Evolutionary conservation across 257 asterid genomes (phyloP).

Genomic region (Fraxinus quadrangulata): DNA sequence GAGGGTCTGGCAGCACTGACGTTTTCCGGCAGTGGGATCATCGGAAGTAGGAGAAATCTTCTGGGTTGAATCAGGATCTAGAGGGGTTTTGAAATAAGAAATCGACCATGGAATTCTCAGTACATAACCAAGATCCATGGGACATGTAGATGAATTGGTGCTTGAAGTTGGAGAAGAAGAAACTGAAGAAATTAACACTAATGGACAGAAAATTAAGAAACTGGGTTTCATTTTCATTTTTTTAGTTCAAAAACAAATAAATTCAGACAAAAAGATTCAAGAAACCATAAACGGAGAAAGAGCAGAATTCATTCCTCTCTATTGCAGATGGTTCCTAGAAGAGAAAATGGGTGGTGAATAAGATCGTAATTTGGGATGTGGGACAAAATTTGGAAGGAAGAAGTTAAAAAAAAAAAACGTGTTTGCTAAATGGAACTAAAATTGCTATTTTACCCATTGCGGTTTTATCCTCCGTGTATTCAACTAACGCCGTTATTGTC

Average conservation of each 20-base stretch:
- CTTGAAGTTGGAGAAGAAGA: slow-evolving; percentile 2
- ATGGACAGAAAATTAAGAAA: slow-evolving; percentile 36
- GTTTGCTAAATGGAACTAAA: too few relatives aligned
- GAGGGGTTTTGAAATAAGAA: slow-evolving; percentile 48
- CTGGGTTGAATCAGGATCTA: slow-evolving; percentile 23
- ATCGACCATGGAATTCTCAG: slow-evolving; percentile 62
- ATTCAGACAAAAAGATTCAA: slow-evolving; percentile 8
- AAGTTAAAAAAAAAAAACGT: too few relatives aligned
- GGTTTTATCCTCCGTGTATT: too few relatives aligned
- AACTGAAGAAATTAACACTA: slow-evolving; percentile 19
- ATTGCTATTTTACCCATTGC: too few relatives aligned
- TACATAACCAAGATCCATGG: slow-evolving; percentile 66
- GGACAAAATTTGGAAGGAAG: too few relatives aligned
- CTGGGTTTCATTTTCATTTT: slow-evolving; percentile 27
- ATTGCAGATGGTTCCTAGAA: background rate
- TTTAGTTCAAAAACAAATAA: slow-evolving; percentile 4
- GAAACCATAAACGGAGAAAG: background rate
- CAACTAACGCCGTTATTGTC: too few relatives aligned
- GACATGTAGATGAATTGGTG: slow-evolving; percentile 47
- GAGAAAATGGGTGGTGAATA: slow-evolving; percentile 21
- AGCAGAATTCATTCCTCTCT: background rate
- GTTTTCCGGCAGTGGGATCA: slow-evolving; percentile 19
- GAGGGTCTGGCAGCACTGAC: slow-evolving; percentile 70
- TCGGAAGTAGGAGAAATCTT: slow-evolving; percentile 27
- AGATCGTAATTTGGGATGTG: background rate